Conservation (phyloP, 306 rosid species). For the Fragaria ananassa region DNA sequence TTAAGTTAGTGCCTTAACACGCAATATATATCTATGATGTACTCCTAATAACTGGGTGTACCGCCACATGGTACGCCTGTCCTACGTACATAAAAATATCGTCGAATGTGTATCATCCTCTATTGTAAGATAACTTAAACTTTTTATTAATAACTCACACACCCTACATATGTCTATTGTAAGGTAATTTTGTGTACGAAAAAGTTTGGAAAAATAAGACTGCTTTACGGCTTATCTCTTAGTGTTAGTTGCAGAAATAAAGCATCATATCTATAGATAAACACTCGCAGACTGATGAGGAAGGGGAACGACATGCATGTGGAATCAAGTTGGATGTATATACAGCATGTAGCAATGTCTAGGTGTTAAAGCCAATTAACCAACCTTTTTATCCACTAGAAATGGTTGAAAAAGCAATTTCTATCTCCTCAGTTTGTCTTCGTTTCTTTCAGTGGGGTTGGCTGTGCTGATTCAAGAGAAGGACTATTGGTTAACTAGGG, state of each 20-base stretch:
- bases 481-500: background rate
- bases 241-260: background rate
- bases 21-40: no score
- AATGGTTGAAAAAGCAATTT: background rate
- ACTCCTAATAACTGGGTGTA: no score
- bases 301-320: background rate
- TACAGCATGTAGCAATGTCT: slow-evolving; percentile 13
- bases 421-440: background rate
- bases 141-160: no score
- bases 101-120: no score
- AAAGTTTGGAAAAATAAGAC: background rate
- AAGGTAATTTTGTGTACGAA: background rate
- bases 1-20: no score
- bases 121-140: background rate
- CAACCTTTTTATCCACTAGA: slow-evolving; percentile 6
- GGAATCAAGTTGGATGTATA: background rate
- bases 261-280: background rate
- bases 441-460: background rate
- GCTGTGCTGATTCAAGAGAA: background rate
- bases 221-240: background rate
- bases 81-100: no score
- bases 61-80: no score
- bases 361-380: slow-evolving; percentile 7
- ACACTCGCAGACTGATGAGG: background rate
- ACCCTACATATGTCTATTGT: no score